These are phyloP conservation scores for Nigrograna mackinnonii DNA, from an alignment of 2,329 filamentous ascomycete species.

Conservation along the genomic window DNA sequence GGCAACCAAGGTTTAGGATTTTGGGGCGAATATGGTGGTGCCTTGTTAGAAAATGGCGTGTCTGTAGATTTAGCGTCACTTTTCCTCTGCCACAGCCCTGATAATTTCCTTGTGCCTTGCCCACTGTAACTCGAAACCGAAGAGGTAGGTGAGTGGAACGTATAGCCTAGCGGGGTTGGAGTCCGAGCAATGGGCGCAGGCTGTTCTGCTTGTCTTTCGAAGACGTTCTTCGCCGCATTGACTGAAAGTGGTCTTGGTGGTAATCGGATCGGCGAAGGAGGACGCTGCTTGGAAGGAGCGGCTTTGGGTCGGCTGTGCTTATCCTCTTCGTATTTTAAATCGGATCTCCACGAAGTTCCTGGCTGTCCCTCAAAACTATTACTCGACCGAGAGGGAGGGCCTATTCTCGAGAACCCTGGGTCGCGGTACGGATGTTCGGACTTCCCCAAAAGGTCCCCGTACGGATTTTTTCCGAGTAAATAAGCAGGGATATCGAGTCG, in stretches of 20 bases:
- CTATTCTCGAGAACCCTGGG: constrained; percentile 3
- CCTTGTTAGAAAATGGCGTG: too few relatives aligned
- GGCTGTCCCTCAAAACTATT: constrained; percentile 20
- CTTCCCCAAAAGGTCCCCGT: constrained; percentile 30
- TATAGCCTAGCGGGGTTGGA: background rate
- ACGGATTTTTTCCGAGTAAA: constrained; percentile 34
- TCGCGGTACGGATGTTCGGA: constrained; percentile 24
- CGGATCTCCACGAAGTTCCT: constrained; percentile 18
- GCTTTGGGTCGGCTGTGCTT: constrained; percentile 10
- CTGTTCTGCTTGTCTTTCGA: constrained; percentile 25
- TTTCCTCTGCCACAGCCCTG: constrained; percentile 2
- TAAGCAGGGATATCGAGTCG: constrained; percentile 28
- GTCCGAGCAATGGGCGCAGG: background rate
- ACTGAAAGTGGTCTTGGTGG: constrained; percentile 24
- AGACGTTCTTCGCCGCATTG: constrained; percentile 27
- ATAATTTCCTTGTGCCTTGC: background rate
- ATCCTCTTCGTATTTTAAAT: constrained; percentile 17
- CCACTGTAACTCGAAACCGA: background rate
- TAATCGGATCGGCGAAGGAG: constrained; percentile 8
- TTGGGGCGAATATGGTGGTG: background rate
- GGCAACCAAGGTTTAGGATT: too few relatives aligned
- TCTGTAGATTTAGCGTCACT: background rate
- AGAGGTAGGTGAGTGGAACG: too few relatives aligned
- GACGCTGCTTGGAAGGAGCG: constrained; percentile 3
- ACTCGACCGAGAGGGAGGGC: constrained; percentile 23